Evolutionary conservation across 1,284 basidiomycete genomes (phyloP).

Genomic region (Anthracocystis walkeri): DNA sequence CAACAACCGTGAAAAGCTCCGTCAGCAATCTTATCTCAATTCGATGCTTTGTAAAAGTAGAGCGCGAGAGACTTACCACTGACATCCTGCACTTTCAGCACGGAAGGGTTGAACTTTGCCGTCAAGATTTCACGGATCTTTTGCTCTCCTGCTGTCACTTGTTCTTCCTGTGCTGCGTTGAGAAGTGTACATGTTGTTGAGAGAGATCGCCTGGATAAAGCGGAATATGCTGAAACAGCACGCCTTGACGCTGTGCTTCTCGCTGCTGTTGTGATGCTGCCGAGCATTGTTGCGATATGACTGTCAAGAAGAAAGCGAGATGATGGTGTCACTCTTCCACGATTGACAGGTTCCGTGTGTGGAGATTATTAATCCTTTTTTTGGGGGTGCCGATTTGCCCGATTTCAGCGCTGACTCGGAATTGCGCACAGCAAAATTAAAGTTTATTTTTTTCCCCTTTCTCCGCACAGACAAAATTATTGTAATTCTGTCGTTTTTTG

Average conservation of each 20-base stretch:
- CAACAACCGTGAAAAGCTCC: constrained; percentile 68
- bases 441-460: constrained; percentile 13
- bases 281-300: constrained; percentile 2
- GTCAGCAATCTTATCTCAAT: constrained; percentile 56
- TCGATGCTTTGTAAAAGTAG: neutral
- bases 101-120: constrained; percentile 77
- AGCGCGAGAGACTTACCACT: constrained; percentile 68
- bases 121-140: constrained; percentile 80
- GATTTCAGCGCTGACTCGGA: neutral
- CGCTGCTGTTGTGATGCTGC: constrained; percentile 16
- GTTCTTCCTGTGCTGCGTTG: constrained; percentile 10
- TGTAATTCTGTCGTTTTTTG: too few species aligned
- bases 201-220: neutral
- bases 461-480: constrained; percentile 21
- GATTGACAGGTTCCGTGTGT: neutral
- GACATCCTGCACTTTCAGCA: constrained; percentile 66
- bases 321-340: neutral
- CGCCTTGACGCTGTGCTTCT: neutral
- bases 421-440: constrained; percentile 6
- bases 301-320: constrained; percentile 2
- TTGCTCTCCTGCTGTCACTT: constrained; percentile 38
- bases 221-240: neutral
- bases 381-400: neutral
- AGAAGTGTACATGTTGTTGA: neutral
- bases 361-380: constrained; percentile 3